Evolutionary conservation across 805 yeast genomes (phyloP).

Genomic region (Scheffersomyces lignosus): DNA sequence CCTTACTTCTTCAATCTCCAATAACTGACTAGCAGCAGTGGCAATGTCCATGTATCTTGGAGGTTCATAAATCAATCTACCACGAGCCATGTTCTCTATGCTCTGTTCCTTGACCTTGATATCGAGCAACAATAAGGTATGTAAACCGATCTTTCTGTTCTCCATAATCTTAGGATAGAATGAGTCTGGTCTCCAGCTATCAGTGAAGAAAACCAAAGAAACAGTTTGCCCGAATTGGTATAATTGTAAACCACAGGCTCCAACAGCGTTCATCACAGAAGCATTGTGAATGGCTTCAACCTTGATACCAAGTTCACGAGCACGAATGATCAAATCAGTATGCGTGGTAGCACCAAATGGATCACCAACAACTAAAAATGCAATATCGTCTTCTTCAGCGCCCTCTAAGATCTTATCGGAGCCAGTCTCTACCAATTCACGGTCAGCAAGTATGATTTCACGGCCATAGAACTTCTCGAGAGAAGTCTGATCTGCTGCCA

Average conservation of each 20-base stretch:
- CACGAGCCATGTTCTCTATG: conserved; percentile 89
- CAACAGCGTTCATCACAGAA: conserved; percentile 96
- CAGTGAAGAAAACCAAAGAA: conserved; percentile 95
- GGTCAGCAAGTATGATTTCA: conserved; percentile 83
- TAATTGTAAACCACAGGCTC: conserved; percentile 94
- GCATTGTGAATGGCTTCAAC: conserved; percentile 92
- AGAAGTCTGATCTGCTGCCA: conserved; percentile 81
- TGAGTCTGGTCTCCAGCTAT: conserved; percentile 93
- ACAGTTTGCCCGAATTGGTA: conserved; percentile 97
- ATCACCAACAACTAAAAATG: conserved; percentile 95
- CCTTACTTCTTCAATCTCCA: conserved; percentile 83
- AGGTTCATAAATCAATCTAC: conserved; percentile 89
- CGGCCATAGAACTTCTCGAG: conserved; percentile 85
- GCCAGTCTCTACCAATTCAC: conserved; percentile 91
- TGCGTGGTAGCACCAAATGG: conserved; percentile 98
- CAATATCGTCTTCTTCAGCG: conserved; percentile 81
- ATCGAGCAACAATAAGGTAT: conserved; percentile 83
- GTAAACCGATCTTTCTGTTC: conserved; percentile 87
- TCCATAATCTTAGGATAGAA: conserved; percentile 88
- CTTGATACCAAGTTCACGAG: conserved; percentile 76
- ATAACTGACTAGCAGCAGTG: conserved; percentile 83
- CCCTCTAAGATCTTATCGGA: conserved; percentile 77
- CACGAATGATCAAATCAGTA: conserved; percentile 89
- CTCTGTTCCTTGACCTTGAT: conserved; percentile 97
- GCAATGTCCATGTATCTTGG: conserved; percentile 94